Conservation (phyloP, 352 stramenopile species). For the Pythium sukuiense region DNA sequence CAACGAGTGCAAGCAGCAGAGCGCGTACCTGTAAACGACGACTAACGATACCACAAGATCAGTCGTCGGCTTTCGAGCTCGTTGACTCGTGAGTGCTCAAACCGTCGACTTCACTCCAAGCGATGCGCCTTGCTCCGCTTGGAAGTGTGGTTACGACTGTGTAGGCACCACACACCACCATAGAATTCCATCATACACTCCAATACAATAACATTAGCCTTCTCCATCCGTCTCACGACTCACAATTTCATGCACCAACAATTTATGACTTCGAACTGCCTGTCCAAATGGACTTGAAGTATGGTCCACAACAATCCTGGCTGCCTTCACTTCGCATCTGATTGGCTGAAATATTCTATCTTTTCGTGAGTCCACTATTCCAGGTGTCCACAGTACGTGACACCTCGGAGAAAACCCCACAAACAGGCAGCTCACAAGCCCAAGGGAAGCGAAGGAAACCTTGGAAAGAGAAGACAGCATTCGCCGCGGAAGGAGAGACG, state of each 20-base stretch:
- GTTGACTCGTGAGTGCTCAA: not conserved
- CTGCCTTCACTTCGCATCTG: not conserved
- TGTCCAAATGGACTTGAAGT: constrained; percentile 30
- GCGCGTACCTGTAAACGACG: constrained; percentile 44
- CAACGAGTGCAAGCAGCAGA: constrained; percentile 84
- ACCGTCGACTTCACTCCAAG: not conserved
- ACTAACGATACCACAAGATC: too few relatives aligned
- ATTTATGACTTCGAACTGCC: not conserved
- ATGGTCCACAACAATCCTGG: not conserved
- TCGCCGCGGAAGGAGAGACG: constrained; percentile 1
- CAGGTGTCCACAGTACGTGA: not conserved
- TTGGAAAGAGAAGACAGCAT: not conserved
- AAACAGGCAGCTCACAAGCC: constrained; percentile 6
- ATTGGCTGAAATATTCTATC: not conserved
- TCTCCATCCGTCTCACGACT: not conserved
- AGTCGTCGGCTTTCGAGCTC: not conserved
- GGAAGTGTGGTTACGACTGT: too few relatives aligned
- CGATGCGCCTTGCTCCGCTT: not conserved
- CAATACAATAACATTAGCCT: not conserved
- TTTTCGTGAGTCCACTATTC: not conserved
- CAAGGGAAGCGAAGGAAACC: constrained; percentile 6
- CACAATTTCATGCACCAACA: not conserved
- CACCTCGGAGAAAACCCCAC: constrained; percentile 6
- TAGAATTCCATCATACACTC: not conserved
- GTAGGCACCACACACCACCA: not conserved